Evolutionary conservation across 2,329 filamentous ascomycete species (phyloP).

Genomic region (Diaporthe vaccinii): DNA sequence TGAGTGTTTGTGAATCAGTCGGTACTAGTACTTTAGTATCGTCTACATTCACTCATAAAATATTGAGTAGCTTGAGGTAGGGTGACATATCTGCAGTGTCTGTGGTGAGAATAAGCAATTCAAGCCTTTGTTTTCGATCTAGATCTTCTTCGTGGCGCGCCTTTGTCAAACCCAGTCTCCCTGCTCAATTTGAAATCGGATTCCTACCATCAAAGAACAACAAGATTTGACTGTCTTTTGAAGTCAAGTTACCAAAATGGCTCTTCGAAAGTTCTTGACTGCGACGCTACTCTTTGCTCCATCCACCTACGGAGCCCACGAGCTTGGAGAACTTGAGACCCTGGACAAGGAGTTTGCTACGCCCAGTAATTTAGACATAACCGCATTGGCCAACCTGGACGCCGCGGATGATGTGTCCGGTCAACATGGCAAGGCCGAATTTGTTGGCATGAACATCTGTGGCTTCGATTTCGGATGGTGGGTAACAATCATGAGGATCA

Average conservation of each 20-base stretch:
- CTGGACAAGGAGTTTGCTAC: neutral
- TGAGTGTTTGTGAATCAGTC: too few species aligned
- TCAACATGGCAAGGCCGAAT: neutral
- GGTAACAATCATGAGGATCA: neutral
- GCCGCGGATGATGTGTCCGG: too few species aligned
- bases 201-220: neutral
- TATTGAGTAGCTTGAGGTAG: too few species aligned
- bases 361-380: neutral
- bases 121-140: neutral
- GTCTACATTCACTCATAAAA: too few species aligned
- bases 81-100: too few species aligned
- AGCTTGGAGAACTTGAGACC: too few species aligned
- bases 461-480: slow-evolving; percentile 62
- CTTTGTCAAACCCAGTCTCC: too few species aligned
- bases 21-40: too few species aligned
- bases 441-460: slow-evolving; percentile 57
- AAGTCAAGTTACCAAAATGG: too few species aligned
- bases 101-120: too few species aligned
- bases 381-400: neutral
- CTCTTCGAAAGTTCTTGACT: neutral
- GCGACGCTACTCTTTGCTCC: neutral
- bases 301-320: neutral
- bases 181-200: too few species aligned
- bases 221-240: too few species aligned
- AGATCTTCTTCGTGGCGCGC: neutral